Percentiles rank a stretch among this genome's conserved stretches.
Conservation (phyloP, 495 filamentous ascomycete genomes). For the Xylaria nigripes region DNA sequence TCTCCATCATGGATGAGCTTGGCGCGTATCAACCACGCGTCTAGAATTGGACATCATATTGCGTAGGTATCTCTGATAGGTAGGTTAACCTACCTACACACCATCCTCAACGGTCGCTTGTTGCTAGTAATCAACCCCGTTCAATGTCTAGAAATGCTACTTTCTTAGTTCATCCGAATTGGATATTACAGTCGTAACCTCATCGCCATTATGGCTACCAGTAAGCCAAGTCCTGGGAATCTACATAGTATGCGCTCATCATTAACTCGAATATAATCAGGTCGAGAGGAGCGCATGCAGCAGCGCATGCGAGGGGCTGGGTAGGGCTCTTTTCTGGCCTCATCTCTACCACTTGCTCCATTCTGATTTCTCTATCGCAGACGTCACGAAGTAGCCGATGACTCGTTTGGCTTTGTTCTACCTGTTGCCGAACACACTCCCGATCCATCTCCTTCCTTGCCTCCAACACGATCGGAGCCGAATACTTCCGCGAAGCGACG, state of each 20-base stretch:
- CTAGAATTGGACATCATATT: too few relatives aligned
- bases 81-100: too few relatives aligned
- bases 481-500: slow-evolving; percentile 38
- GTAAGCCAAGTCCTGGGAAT: slow-evolving; percentile 18
- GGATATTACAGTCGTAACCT: not conserved
- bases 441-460: slow-evolving; percentile 14
- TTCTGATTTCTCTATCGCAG: slow-evolving; percentile 17
- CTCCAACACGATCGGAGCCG: slow-evolving; percentile 26
- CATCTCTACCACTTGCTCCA: not conserved
- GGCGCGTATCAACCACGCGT: slow-evolving; percentile 9
- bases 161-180: not conserved
- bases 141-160: not conserved
- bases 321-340: slow-evolving; percentile 20
- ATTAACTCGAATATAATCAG: slow-evolving; percentile 21
- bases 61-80: too few relatives aligned
- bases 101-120: too few relatives aligned
- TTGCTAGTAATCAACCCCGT: not conserved
- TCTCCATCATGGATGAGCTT: not conserved
- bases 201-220: slow-evolving; percentile 18
- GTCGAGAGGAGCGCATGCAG: slow-evolving; percentile 42
- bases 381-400: slow-evolving; percentile 39
- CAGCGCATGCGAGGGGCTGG: slow-evolving; percentile 44
- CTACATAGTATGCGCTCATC: not conserved
- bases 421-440: slow-evolving; percentile 25
- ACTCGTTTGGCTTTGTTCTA: slow-evolving; percentile 38